Percentiles rank a stretch among this genome's conserved stretches.
Conservation (phyloP, 495 filamentous ascomycete species). For the Penicillium macrosclerotiorum region DNA sequence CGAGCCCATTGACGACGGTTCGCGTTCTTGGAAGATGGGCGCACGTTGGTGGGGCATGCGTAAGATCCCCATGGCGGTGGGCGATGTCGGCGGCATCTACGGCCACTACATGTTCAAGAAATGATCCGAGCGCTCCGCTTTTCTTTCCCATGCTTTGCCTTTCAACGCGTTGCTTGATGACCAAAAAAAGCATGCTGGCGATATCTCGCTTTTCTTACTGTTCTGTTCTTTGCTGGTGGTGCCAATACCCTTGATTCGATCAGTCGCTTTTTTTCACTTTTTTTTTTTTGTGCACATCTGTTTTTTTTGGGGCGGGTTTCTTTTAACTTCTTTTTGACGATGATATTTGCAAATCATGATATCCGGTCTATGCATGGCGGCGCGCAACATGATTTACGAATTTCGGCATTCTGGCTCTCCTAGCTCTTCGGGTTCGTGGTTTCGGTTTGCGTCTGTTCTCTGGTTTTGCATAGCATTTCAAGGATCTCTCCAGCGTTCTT, state of each 20-base stretch:
- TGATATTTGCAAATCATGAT: constrained; percentile 31
- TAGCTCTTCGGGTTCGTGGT: constrained; percentile 35
- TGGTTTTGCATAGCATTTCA: constrained; percentile 31
- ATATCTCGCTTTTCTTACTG: constrained; percentile 7
- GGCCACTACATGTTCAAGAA: constrained; percentile 82
- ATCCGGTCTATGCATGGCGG: constrained; percentile 36
- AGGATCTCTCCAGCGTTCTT: constrained; percentile 25
- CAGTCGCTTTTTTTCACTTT: background rate
- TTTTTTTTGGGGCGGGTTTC: constrained; percentile 8
- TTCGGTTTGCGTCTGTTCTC: constrained; percentile 25
- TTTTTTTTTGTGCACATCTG: constrained; percentile 1
- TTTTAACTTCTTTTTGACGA: constrained; percentile 17
- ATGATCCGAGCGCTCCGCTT: constrained; percentile 36
- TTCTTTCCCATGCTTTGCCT: constrained; percentile 13
- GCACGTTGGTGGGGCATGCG: constrained; percentile 86
- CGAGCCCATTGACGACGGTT: constrained; percentile 44
- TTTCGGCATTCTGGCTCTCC: constrained; percentile 31
- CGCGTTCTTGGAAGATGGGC: constrained; percentile 81
- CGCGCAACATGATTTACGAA: constrained; percentile 35
- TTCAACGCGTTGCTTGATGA: too few species aligned
- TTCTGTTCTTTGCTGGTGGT: constrained; percentile 10
- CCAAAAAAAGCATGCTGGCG: constrained; percentile 15
- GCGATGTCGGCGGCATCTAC: constrained; percentile 83
- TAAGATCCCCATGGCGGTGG: constrained; percentile 74
- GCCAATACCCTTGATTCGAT: constrained; percentile 26